A percentile compares a stretch with the other conserved stretches of the same genome.
Evolutionary conservation across 2,329 filamentous ascomycete genomes (phyloP).

Genomic region (Fusarium redolens): DNA sequence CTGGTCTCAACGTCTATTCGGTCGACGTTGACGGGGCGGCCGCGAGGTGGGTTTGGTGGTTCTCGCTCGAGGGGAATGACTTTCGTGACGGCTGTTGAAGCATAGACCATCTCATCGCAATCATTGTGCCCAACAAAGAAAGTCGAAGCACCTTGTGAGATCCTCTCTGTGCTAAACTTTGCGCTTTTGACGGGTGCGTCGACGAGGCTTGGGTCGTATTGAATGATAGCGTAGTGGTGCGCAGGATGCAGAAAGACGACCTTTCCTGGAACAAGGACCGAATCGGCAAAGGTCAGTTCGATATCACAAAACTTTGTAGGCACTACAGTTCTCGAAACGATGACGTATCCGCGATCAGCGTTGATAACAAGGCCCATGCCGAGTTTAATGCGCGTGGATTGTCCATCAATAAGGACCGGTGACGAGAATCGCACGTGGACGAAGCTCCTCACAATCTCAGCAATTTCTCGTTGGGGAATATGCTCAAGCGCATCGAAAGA

Average conservation of each 20-base stretch:
- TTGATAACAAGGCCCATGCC: conserved; percentile 97
- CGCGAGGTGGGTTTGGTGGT: conserved; percentile 92
- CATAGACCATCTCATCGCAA: conserved; percentile 91
- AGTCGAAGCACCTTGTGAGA: conserved; percentile 92
- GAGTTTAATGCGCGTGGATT: conserved; percentile 74
- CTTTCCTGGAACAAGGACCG: conserved; percentile 92
- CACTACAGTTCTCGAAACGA: conserved; percentile 92
- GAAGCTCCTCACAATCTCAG: conserved; percentile 92
- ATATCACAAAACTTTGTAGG: conserved; percentile 98
- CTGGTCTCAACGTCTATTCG: conserved; percentile 96
- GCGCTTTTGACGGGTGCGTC: conserved; percentile 92
- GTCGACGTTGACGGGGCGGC: conserved; percentile 94
- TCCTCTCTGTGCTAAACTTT: conserved; percentile 79
- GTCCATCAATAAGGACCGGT: conserved; percentile 91
- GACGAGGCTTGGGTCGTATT: conserved; percentile 92
- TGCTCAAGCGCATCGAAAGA: conserved; percentile 93
- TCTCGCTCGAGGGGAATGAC: conserved; percentile 92
- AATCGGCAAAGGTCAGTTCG: conserved; percentile 95
- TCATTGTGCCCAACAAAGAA: conserved; percentile 98
- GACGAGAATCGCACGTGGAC: conserved; percentile 92
- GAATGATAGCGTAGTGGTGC: conserved; percentile 94
- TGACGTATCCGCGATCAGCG: conserved; percentile 91
- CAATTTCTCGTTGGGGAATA: conserved; percentile 85
- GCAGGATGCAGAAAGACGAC: conserved; percentile 95
- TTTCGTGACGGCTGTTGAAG: conserved; percentile 93